Percentiles rank a stretch among this genome's conserved stretches.
phyloP scores from a whole-genome alignment of 441 rosid species.

The Adansonia grandidieri region DNA sequence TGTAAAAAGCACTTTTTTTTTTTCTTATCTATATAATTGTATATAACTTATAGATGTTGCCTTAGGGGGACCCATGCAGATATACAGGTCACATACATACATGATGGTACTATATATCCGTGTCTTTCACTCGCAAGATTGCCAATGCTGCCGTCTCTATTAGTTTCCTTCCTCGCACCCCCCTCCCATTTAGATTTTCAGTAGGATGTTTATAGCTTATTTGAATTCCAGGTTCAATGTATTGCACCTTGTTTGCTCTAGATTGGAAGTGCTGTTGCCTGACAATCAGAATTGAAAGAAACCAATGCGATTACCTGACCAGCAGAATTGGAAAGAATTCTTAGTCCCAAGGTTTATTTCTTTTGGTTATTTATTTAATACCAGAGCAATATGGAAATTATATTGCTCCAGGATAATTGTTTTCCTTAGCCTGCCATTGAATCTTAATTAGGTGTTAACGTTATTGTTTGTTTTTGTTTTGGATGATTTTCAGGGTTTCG shows the following conservation, averaged over 20 bases:
- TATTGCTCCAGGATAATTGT: too few relatives aligned
- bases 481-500: too few relatives aligned
- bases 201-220: neutral
- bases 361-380: neutral
- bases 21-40: conserved; percentile 3
- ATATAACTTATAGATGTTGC: neutral
- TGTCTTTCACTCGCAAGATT: neutral
- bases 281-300: neutral
- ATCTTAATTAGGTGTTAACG: too few relatives aligned
- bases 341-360: neutral
- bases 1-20: conserved; percentile 25
- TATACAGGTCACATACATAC: neutral
- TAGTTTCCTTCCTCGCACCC: too few relatives aligned
- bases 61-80: neutral
- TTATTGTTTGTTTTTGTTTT: too few relatives aligned
- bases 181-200: too few relatives aligned
- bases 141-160: too few relatives aligned
- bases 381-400: too few relatives aligned
- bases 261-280: neutral
- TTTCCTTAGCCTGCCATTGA: too few relatives aligned
- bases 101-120: neutral
- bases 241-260: neutral
- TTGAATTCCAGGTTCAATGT: neutral
- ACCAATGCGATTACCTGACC: neutral
- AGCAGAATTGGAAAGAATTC: neutral